A percentile compares a stretch with the other conserved stretches of the same genome.
phyloP scores from a whole-genome alignment of 1,284 basidiomycete genomes.

The Leccinum subfulvum region DNA sequence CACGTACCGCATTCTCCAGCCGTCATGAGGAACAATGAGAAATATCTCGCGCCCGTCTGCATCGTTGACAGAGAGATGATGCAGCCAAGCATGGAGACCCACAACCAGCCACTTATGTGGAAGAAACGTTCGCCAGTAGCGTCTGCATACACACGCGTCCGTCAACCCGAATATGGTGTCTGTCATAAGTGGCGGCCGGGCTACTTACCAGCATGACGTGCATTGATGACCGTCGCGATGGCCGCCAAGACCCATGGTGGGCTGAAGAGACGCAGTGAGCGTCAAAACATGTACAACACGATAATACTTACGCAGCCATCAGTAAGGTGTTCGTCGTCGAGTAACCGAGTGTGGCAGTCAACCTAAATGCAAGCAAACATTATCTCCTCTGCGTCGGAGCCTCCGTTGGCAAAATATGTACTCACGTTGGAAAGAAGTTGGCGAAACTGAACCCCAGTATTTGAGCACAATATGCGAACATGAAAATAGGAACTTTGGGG shows the following conservation, averaged over 20 bases:
- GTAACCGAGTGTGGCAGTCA: slow-evolving; percentile 69
- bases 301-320: slow-evolving; percentile 54
- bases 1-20: slow-evolving; percentile 51
- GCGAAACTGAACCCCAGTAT: slow-evolving; percentile 68
- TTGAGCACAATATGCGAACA: slow-evolving; percentile 53
- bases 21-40: slow-evolving; percentile 68
- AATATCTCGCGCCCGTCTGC: slow-evolving; percentile 54
- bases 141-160: not conserved
- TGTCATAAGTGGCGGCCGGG: no score
- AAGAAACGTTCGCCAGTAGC: slow-evolving; percentile 8
- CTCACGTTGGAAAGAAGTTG: slow-evolving; percentile 72
- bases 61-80: slow-evolving; percentile 63
- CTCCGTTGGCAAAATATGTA: slow-evolving; percentile 3
- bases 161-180: not conserved
- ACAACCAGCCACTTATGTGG: slow-evolving; percentile 37
- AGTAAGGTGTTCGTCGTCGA: slow-evolving; percentile 44
- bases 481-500: slow-evolving; percentile 59
- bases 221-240: slow-evolving; percentile 42
- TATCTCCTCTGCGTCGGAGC: not conserved
- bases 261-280: slow-evolving; percentile 33
- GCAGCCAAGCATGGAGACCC: slow-evolving; percentile 60
- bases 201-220: slow-evolving; percentile 59
- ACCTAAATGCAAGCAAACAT: slow-evolving; percentile 33
- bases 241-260: slow-evolving; percentile 67
- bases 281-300: slow-evolving; percentile 11